Conservation (phyloP, 108 stramenopile genomes). For the Cyclotella kingstonii region DNA sequence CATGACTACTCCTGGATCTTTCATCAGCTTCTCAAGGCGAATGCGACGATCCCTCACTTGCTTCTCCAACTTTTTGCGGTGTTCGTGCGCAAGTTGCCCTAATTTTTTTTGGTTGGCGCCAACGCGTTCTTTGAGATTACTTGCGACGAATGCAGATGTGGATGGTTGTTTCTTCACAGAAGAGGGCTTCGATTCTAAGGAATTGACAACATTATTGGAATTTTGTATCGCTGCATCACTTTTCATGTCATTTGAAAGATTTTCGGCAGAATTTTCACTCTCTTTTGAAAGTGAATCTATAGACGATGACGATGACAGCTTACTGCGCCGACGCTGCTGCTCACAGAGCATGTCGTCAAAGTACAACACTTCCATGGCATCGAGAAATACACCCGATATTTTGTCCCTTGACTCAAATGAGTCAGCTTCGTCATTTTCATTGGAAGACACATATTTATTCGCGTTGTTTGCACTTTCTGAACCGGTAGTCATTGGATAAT, state of each 20-base stretch:
- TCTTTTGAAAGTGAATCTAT: constrained; percentile 1
- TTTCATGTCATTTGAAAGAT: not conserved
- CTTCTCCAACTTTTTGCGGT: constrained; percentile 17
- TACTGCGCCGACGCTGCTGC: constrained; percentile 6
- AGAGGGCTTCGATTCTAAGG: too few relatives aligned
- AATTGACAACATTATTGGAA: not conserved
- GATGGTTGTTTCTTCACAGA: too few relatives aligned
- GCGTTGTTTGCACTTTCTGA: too few relatives aligned
- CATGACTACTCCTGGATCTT: constrained; percentile 36
- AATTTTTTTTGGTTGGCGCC: constrained; percentile 24
- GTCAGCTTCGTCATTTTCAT: not conserved
- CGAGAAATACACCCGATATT: constrained; percentile 20
- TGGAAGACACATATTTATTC: too few relatives aligned
- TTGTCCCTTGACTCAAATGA: constrained; percentile 9
- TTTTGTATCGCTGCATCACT: constrained; percentile 4
- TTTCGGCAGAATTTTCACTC: not conserved
- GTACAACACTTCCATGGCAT: constrained; percentile 42
- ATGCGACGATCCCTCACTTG: constrained; percentile 19
- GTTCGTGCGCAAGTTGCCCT: constrained; percentile 12
- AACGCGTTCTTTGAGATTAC: constrained; percentile 11
- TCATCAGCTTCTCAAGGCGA: constrained; percentile 11
- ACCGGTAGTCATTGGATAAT: too few relatives aligned
- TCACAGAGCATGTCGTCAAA: constrained; percentile 24
- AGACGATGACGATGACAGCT: constrained; percentile 8
- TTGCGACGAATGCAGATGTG: not conserved